Conservation (phyloP, 495 filamentous ascomycete genomes). For the Amphirosellinia nigrospora region DNA sequence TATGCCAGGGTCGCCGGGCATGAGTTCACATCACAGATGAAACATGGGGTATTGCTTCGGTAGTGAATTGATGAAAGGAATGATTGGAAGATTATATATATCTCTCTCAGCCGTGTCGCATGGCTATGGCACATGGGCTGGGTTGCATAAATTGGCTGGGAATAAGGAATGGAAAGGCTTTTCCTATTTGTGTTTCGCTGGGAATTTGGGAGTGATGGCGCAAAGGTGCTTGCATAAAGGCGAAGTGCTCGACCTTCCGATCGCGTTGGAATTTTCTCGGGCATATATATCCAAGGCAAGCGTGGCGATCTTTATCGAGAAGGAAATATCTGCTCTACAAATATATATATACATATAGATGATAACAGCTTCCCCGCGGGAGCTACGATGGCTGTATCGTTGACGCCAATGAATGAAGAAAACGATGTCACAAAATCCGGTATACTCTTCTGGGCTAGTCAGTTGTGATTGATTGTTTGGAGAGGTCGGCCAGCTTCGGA, state of each 20-base stretch:
- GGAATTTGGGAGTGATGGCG: conserved; percentile 28
- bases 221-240: conserved; percentile 34
- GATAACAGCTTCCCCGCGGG: conserved; percentile 25
- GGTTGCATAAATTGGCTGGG: conserved; percentile 26
- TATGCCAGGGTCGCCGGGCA: conserved; percentile 67
- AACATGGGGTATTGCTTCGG: not conserved
- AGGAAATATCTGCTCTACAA: conserved; percentile 22
- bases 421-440: not conserved
- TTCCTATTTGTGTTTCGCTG: conserved; percentile 1
- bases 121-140: conserved; percentile 22
- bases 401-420: conserved; percentile 17
- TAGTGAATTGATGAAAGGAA: conserved; percentile 17
- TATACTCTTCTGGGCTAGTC: not conserved
- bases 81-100: conserved; percentile 18
- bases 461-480: not conserved
- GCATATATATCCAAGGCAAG: conserved; percentile 36
- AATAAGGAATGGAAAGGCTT: conserved; percentile 12
- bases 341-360: conserved; percentile 24
- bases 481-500: not conserved
- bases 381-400: conserved; percentile 8
- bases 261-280: conserved; percentile 27
- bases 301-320: conserved; percentile 21
- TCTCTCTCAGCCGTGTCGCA: conserved; percentile 11
- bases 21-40: conserved; percentile 44
- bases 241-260: conserved; percentile 38